phyloP scores from a whole-genome alignment of 139 green algal species.

The Haematococcus sp. region DNA sequence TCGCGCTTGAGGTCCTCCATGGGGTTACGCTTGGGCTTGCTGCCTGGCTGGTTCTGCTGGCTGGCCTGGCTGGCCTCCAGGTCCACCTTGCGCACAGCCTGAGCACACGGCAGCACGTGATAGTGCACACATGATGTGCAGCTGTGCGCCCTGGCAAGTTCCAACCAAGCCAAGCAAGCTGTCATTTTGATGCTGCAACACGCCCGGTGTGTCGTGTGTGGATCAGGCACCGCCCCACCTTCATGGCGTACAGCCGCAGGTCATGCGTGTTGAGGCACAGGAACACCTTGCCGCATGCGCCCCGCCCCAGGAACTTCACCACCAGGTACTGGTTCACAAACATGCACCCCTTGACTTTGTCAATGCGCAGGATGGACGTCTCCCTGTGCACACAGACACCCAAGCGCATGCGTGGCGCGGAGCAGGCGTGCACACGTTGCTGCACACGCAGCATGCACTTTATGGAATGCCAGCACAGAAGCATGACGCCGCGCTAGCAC shows the following conservation, averaged over 20 bases:
- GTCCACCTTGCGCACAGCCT: constrained; percentile 55
- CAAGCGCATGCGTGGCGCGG: neutral
- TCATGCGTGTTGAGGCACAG: constrained; percentile 77
- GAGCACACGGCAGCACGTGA: neutral
- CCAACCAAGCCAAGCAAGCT: too few relatives aligned
- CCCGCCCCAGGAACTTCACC: constrained; percentile 77
- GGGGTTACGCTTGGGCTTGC: constrained; percentile 39
- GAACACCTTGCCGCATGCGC: constrained; percentile 77
- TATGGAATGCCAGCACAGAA: too few relatives aligned
- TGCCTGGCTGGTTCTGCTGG: constrained; percentile 16
- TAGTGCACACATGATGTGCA: too few relatives aligned
- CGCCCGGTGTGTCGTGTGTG: too few relatives aligned
- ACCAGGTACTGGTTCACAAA: constrained; percentile 87
- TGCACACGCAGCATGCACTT: neutral
- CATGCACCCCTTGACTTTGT: constrained; percentile 71
- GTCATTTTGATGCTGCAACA: too few relatives aligned
- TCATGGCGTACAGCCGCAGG: constrained; percentile 77
- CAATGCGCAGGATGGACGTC: constrained; percentile 58
- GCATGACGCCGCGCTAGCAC: too few relatives aligned
- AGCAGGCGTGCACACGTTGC: neutral
- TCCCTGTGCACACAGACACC: constrained; percentile 36
- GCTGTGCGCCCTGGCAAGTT: too few relatives aligned
- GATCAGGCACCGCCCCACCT: constrained; percentile 53
- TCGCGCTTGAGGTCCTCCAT: constrained; percentile 70
- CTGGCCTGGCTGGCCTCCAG: constrained; percentile 34